phyloP scores from a whole-genome alignment of 176 grass and related monocot species.

The Cenchrus fungigraminus region DNA sequence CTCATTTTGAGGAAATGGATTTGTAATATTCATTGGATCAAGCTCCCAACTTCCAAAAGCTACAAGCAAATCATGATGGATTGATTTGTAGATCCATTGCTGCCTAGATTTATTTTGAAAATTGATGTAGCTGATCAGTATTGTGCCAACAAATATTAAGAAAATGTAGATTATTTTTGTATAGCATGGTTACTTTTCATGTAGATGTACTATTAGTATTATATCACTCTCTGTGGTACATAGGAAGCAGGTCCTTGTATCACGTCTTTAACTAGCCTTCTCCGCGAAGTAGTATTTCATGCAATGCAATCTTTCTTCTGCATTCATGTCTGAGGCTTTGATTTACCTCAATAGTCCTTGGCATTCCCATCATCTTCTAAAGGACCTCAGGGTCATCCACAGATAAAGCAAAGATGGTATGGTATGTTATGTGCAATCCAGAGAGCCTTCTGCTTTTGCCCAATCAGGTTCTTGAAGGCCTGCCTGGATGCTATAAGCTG shows the following conservation, averaged over 20 bases:
- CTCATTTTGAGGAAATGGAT: constrained; percentile 63
- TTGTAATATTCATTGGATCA: constrained; percentile 64
- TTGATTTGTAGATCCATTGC: constrained; percentile 65
- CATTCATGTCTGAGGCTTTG: constrained; percentile 16
- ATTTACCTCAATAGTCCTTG: constrained; percentile 40
- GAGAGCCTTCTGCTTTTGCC: constrained; percentile 56
- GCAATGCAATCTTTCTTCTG: background rate
- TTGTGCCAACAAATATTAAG: background rate
- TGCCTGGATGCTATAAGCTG: constrained; percentile 49
- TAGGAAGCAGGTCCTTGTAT: background rate
- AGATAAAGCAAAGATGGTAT: no score
- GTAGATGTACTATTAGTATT: background rate
- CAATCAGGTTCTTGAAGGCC: constrained; percentile 55
- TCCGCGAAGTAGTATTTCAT: constrained; percentile 1
- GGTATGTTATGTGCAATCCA: no score
- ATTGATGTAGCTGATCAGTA: constrained; percentile 16
- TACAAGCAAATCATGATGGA: constrained; percentile 65
- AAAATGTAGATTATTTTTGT: background rate
- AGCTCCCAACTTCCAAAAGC: constrained; percentile 69
- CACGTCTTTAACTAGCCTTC: constrained; percentile 11
- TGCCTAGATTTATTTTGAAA: constrained; percentile 73
- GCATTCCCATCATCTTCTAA: constrained; percentile 54
- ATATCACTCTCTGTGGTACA: constrained; percentile 20
- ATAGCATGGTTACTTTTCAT: background rate
- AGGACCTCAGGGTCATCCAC: constrained; percentile 34